These are phyloP conservation scores for Eimeria brunetti DNA, from an alignment of 169 alveolate genomes.

Conservation along the genomic window DNA sequence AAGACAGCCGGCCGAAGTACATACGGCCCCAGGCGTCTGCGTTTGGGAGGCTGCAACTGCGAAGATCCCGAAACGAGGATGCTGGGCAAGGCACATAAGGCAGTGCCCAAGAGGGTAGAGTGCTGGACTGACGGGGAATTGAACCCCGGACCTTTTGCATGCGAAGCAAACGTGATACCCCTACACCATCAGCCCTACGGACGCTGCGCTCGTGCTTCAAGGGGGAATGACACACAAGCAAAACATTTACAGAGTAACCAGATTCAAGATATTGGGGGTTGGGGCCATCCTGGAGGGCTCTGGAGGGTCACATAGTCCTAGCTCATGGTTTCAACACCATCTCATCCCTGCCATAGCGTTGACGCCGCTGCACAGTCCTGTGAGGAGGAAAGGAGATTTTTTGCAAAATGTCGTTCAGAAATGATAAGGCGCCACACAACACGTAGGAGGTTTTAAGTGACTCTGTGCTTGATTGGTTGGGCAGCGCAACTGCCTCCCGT, in stretches of 20 bases:
- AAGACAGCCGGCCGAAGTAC: neutral
- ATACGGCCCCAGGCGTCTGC: too few species aligned
- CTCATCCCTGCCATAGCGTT: neutral
- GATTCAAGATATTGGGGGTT: neutral
- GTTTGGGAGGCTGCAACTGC: neutral
- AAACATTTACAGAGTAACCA: neutral
- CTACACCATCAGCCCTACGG: slow-evolving; percentile 95
- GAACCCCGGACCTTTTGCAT: slow-evolving; percentile 98
- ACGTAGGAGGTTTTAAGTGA: too few species aligned
- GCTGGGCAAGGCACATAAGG: too few species aligned
- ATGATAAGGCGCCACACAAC: too few species aligned
- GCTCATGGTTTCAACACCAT: neutral
- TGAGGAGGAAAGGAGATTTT: too few species aligned
- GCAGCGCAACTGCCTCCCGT: too few species aligned
- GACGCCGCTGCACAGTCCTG: neutral
- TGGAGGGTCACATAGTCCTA: neutral
- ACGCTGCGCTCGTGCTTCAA: neutral
- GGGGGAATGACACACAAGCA: neutral
- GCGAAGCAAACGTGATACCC: slow-evolving; percentile 98
- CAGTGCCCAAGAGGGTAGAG: neutral
- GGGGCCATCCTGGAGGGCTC: neutral
- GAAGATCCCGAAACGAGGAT: neutral
- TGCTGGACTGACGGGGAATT: slow-evolving; percentile 96
- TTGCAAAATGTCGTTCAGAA: too few species aligned
- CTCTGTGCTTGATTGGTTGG: too few species aligned